Percentiles rank a stretch among this genome's conserved stretches.
phyloP scores from a whole-genome alignment of 1,284 basidiomycete genomes.

The Ceraceosorus guamensis region DNA sequence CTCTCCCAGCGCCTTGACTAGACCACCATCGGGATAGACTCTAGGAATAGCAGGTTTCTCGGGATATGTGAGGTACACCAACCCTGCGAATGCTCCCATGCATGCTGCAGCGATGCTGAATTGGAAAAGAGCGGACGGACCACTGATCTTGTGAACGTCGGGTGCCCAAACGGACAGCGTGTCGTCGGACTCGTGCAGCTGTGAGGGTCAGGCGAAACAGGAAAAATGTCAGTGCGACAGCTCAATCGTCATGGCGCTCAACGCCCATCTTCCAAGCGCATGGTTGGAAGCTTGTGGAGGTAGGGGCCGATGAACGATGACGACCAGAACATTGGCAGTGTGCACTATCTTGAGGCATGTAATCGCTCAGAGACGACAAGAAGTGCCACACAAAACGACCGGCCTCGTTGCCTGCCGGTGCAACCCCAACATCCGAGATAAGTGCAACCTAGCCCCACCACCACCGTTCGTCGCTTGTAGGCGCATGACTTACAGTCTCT shows the following conservation, averaged over 20 bases:
- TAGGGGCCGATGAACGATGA: too few relatives aligned
- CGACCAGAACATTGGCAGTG: too few relatives aligned
- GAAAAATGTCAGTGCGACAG: too few relatives aligned
- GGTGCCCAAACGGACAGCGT: slow-evolving; percentile 47
- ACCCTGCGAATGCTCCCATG: slow-evolving; percentile 20
- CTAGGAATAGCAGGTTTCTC: slow-evolving; percentile 39
- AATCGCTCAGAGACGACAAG: too few relatives aligned
- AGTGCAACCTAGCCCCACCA: too few relatives aligned
- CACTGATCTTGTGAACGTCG: slow-evolving; percentile 35
- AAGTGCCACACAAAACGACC: background rate
- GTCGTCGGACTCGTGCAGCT: slow-evolving; percentile 46
- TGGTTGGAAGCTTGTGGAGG: too few relatives aligned
- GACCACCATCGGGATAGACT: slow-evolving; percentile 44
- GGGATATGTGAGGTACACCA: slow-evolving; percentile 33
- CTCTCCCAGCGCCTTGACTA: slow-evolving; percentile 38
- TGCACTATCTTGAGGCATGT: too few relatives aligned
- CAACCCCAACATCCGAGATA: background rate
- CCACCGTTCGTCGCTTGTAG: background rate
- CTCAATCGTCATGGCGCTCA: too few relatives aligned
- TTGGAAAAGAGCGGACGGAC: slow-evolving; percentile 35
- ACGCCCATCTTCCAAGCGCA: too few relatives aligned
- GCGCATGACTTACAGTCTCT: slow-evolving; percentile 32
- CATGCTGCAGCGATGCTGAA: slow-evolving; percentile 31
- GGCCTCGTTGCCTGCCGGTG: background rate
- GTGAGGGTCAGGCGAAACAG: too few relatives aligned